Base-by-base conservation (phyloP, 1,284 basidiomycete species). In the Sporisorium graminicola region DNA sequence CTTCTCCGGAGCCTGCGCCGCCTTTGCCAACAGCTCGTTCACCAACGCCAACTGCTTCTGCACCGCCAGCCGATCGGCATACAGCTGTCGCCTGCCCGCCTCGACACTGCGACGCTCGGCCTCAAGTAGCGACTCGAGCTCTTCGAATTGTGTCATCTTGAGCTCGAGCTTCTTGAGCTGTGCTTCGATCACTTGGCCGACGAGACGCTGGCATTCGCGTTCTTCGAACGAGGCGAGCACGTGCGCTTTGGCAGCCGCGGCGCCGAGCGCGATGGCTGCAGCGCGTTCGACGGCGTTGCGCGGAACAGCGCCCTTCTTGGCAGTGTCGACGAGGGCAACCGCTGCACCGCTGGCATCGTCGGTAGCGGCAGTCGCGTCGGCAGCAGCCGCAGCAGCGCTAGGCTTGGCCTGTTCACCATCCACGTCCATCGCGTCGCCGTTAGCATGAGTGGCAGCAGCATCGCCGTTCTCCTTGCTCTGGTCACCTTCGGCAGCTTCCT, bases 141-240 rank as follows among this genome's bases (percentile, higher is more conserved):
- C 76, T 37, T 84, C 81, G 53, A 85, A 85, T 51, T 85, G 84
- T 6, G 68, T 49, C 82, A 85, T 84, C 40, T 85, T 85, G 20
- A 85, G 62, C 65, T 98, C 95, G 54, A 99, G 90, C 86, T 98
- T 98, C 20, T 91, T 91, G 51, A 98, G 89, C 64, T 96, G 97
- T 31, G 96, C 90, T 82, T 94, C 92, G 86, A 98, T 93, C 64
- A 98, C 89, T 53, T 91, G 90, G 1, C 92, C 91, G 22, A 98
- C 91, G 24, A 95, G 90, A 57, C 90, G 89, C 52, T 91, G 91
- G 73, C 98, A 92, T 60, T 93, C 91, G 0, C 88, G 87, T 78
- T 97, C 93, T 86, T 97, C 95, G 18, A 92, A 91, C n/a, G 90
- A 89, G 0, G 94, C 93, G 27, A 99, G 90, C 1, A 91, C 87